phyloP scores from a whole-genome alignment of 768 basidiomycete species.

The Gloeostereum incarnatum region DNA sequence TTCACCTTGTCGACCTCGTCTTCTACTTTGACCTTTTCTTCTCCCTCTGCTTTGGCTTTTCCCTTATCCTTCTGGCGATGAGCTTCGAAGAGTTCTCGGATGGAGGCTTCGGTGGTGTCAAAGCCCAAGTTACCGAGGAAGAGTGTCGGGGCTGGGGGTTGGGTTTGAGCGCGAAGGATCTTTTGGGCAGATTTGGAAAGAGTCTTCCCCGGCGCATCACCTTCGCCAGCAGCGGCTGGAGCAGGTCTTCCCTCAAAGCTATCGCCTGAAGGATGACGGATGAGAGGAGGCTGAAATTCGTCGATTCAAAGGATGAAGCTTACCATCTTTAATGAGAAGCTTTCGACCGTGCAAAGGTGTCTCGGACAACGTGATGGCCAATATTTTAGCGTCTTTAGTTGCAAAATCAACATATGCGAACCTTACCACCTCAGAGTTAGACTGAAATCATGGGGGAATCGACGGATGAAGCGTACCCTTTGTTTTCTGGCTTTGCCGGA shows the following conservation, averaged over 20 bases:
- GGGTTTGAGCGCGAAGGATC: constrained; percentile 71
- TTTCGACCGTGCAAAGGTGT: constrained; percentile 74
- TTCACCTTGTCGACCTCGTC: constrained; percentile 18
- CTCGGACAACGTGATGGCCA: constrained; percentile 79
- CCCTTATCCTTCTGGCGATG: constrained; percentile 36
- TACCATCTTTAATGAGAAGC: constrained; percentile 90
- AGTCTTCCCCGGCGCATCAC: constrained; percentile 10
- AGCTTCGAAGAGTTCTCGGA: constrained; percentile 65
- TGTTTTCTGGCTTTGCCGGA: constrained; percentile 55
- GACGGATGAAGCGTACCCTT: constrained; percentile 49
- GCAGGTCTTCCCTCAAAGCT: constrained; percentile 67
- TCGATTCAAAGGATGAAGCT: constrained; percentile 12
- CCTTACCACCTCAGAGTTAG: constrained; percentile 26
- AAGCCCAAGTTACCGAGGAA: constrained; percentile 94
- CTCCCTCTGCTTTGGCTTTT: constrained; percentile 21
- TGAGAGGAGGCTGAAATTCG: constrained; percentile 4
- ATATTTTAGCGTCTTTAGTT: constrained; percentile 59
- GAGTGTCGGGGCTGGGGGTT: constrained; percentile 74
- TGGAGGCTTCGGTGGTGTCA: constrained; percentile 72
- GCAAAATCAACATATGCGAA: constrained; percentile 97
- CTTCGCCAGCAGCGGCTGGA: constrained; percentile 24
- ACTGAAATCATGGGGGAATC: constrained; percentile 1
- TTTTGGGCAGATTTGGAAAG: constrained; percentile 69
- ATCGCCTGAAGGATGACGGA: constrained; percentile 37
- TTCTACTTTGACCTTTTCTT: constrained; percentile 17